These are phyloP conservation scores for Lichtheimia ramosa DNA, from an alignment of 371 early-diverging fungal genomes.

Conservation along the genomic window DNA sequence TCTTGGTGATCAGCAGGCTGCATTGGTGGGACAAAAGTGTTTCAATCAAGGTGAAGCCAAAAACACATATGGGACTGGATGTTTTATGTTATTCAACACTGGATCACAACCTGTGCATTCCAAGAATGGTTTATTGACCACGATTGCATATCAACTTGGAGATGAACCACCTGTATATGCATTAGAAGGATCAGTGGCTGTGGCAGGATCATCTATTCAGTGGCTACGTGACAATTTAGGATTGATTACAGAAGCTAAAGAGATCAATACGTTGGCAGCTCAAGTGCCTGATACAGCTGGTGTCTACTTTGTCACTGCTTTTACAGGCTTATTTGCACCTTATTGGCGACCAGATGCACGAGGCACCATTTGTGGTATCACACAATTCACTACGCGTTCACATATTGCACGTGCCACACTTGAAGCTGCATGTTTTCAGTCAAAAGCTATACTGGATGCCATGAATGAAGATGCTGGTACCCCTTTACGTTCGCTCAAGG, in stretches of 20 bases:
- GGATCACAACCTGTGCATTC: conserved; percentile 78
- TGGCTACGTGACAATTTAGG: conserved; percentile 91
- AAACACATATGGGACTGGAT: conserved; percentile 96
- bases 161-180: conserved; percentile 77
- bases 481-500: conserved; percentile 71
- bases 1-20: conserved; percentile 97
- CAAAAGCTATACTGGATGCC: conserved; percentile 86
- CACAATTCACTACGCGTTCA: conserved; percentile 80
- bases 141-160: conserved; percentile 91
- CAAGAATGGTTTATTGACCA: conserved; percentile 85
- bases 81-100: conserved; percentile 95
- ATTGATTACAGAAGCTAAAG: conserved; percentile 66
- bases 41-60: conserved; percentile 72
- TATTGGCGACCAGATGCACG: conserved; percentile 94
- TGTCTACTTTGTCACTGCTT: conserved; percentile 96
- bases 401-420: conserved; percentile 91
- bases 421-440: conserved; percentile 92
- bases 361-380: conserved; percentile 88
- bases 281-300: conserved; percentile 80
- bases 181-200: conserved; percentile 93
- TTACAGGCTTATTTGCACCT: conserved; percentile 93
- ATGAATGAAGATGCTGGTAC: conserved; percentile 80
- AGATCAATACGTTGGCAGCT: conserved; percentile 60
- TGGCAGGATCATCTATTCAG: conserved; percentile 90
- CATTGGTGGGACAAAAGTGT: conserved; percentile 94